A percentile compares a stretch with the other conserved stretches of the same genome.
Evolutionary conservation across 805 yeast genomes (phyloP).

Genomic region (Monosporozyma siamensis): DNA sequence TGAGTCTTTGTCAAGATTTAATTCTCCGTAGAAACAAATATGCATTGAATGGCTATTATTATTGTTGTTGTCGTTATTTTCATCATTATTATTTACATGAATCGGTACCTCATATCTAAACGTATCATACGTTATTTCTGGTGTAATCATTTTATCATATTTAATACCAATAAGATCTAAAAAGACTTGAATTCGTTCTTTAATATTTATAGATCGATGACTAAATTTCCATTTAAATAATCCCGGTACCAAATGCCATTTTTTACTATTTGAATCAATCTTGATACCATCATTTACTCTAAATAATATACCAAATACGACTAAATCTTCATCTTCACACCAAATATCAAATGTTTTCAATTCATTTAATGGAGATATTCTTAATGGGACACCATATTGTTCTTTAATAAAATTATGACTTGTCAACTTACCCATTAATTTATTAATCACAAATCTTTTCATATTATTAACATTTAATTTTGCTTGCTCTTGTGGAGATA

Average conservation of each 20-base stretch:
- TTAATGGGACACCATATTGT: constrained; percentile 26
- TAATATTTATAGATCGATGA: constrained; percentile 17
- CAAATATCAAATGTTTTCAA: constrained; percentile 18
- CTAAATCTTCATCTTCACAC: constrained; percentile 27
- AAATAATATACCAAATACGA: constrained; percentile 21
- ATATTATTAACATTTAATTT: constrained; percentile 15
- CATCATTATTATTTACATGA: constrained; percentile 11
- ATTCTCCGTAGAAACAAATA: constrained; percentile 26
- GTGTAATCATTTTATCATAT: constrained; percentile 21
- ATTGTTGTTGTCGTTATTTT: not conserved
- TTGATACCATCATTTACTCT: constrained; percentile 10
- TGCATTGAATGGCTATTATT: constrained; percentile 15
- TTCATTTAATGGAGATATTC: constrained; percentile 11
- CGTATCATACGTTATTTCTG: constrained; percentile 19
- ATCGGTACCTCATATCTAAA: constrained; percentile 25
- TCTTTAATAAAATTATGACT: constrained; percentile 26
- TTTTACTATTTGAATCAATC: not conserved
- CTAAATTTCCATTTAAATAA: constrained; percentile 22
- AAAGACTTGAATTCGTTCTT: constrained; percentile 10
- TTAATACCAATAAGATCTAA: constrained; percentile 17
- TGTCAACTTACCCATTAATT: constrained; percentile 19
- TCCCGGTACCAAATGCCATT: constrained; percentile 22
- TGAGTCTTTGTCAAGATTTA: constrained; percentile 17
- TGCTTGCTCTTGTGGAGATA: constrained; percentile 17
- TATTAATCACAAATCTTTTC: constrained; percentile 13